Evolutionary conservation across 2,329 filamentous ascomycete genomes (phyloP), one percentile per base, ranked within the genome.

Genomic region (Calonectria pseudoreteaudii): DNA sequence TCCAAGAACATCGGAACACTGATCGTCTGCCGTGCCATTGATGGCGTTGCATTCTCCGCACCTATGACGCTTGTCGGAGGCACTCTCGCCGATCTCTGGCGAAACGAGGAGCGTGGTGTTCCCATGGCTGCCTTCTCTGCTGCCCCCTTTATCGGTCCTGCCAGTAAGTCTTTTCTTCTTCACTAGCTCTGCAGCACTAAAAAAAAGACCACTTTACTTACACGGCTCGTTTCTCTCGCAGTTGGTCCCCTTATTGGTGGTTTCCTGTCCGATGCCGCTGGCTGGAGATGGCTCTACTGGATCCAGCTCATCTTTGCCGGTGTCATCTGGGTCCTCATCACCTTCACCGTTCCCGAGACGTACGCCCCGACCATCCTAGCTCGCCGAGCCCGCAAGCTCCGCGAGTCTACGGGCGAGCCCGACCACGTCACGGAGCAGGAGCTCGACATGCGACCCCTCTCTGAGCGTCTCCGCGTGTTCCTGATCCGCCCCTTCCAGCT

Each of bases 241-340:
- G 86, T 94, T 76, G 93, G 93, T 74, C 93, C 94, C 10, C 88
- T 98, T 0, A 89, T 93, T 9, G 95, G 95, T 77, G 95, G 94
- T 14, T 97, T 92, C 82, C 87, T 97, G 1, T 89, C 90, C 10
- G 93, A 95, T 78, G 90, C 90, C 0, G 85, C 87, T 0, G 93
- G 93, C 47, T 97, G 95, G 95, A 87, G 94, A 77, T 97, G 94
- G 94, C 87, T 97, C 0, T 97, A 97, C 86, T 96, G 94, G 93
- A 91, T 98, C 78, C 94, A 96, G 81, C 87, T 97, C 14, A 97
- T 98, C 80, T 82, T 97, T 16, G 87, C 93, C 31, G 92, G 88
- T 18, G 82, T 93, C 64, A 90, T 93, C 78, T 97, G 93, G 91
- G 74, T 93, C 23, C 82, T 96, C 74, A 95, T 97, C 83, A 93